These are phyloP conservation scores for Cladorrhinum sp. DNA, from an alignment of 2,329 filamentous ascomycete genomes.

Conservation along the genomic window DNA sequence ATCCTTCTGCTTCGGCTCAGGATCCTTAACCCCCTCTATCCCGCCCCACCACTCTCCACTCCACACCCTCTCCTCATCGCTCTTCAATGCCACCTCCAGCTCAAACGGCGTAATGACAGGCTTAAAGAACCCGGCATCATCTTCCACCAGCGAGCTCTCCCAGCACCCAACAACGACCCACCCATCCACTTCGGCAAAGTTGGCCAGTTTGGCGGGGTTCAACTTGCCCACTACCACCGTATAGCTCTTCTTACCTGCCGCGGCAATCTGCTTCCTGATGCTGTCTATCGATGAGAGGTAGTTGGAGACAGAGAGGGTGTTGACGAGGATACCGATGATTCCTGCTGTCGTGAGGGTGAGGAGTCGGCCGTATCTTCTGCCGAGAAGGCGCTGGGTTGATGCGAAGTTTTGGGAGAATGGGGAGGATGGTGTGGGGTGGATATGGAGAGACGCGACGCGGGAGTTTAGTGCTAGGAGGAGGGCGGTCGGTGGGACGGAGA, in stretches of 20 bases:
- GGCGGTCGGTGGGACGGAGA: conserved; percentile 74
- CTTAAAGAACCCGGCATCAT: conserved; percentile 75
- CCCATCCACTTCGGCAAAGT: conserved; percentile 90
- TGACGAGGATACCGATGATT: conserved; percentile 91
- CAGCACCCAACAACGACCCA: conserved; percentile 98
- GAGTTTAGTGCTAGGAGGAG: conserved; percentile 85
- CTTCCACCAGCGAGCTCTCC: conserved; percentile 91
- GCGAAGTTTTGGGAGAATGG: conserved; percentile 46
- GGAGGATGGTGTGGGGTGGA: conserved; percentile 60
- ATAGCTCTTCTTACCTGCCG: conserved; percentile 89
- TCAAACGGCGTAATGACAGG: conserved; percentile 96
- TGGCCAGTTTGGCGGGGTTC: conserved; percentile 92
- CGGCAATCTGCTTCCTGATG: conserved; percentile 68
- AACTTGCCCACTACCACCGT: conserved; percentile 95
- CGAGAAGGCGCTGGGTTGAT: conserved; percentile 54
- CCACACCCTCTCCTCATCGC: conserved; percentile 77
- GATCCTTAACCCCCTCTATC: conserved; percentile 65
- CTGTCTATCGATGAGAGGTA: conserved; percentile 78
- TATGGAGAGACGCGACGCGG: conserved; percentile 72
- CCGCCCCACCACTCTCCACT: conserved; percentile 85
- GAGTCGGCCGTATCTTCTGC: conserved; percentile 83
- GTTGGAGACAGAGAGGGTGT: conserved; percentile 88
- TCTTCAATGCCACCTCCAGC: conserved; percentile 71
- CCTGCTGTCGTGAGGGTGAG: conserved; percentile 75
- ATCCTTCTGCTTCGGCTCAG: conserved; percentile 23